Evolutionary conservation across 192 early-diverging fungal species (phyloP), one percentile per base, ranked within the genome.

Genomic region (Gaertneriomyces sp.): DNA sequence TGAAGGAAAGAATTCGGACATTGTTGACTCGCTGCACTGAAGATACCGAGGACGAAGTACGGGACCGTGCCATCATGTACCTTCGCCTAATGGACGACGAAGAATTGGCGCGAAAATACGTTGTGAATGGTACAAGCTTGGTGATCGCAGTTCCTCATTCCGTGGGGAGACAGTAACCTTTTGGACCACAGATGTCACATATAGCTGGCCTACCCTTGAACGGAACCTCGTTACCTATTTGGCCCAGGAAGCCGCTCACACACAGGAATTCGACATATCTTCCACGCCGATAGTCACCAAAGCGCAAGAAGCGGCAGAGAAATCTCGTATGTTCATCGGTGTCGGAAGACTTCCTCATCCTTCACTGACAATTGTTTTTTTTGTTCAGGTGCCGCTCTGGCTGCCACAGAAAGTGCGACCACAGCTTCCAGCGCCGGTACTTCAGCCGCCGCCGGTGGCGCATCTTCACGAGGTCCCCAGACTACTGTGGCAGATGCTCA

Each of bases 31-130:
- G 85, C 82, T 98, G 95, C 74, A 76, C 94, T 69, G 97, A 99
- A 64, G 97, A 99, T 73, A 88, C 83, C 58, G 97, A 99, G 75
- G 97, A 99, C 74, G 95, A 99, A 74, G 97, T 99, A 46, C 88
- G 97, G 64, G 97, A 99, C 66, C 88, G 95, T 57, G 92, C 95
- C 9, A 89, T 91, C 0, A 82, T 98, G 82, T 93, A 86, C 56
- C 81, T 99, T 71, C 83, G 83, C 39, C 80, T 97, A 19, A 82
- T 92, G 55, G 86, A 85, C 49, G 83, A 87, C 63, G 82, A 85
- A 8, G 73, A 79, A 7, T 61, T 81, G 17, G 80, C 83, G 25
- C 74, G 84, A 61, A 79, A 81, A 75, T 96, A 91, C 63, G 76
- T 93, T 41, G 85, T 87, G 42, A 90, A 95, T 81, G 92, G 91